Conservation (phyloP, 2,329 filamentous ascomycete genomes). For the Bipolaris bicolor region DNA sequence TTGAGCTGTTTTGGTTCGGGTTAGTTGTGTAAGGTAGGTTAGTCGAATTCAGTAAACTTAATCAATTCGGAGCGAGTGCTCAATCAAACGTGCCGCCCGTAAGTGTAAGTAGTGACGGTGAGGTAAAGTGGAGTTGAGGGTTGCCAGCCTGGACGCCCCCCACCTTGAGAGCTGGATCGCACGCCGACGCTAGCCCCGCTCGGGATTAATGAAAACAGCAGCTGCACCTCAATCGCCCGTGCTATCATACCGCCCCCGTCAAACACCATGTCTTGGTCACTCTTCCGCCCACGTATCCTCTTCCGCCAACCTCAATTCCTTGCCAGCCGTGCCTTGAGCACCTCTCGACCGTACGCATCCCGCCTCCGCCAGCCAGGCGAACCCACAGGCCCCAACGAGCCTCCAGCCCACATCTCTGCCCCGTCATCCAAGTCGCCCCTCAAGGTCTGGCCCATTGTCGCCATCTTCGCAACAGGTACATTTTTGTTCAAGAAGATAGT, state of each 20-base stretch:
- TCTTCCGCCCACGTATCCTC: constrained; percentile 23
- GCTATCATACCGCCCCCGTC: constrained; percentile 30
- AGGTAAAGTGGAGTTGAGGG: constrained; percentile 1
- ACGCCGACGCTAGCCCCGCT: constrained; percentile 3
- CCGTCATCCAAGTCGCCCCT: constrained; percentile 49
- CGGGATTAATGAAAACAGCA: constrained; percentile 19
- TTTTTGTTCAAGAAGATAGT: constrained; percentile 56
- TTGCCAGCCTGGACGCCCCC: constrained; percentile 4
- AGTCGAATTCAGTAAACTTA: neutral
- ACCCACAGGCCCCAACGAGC: constrained; percentile 49
- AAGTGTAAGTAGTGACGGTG: neutral
- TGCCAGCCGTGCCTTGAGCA: constrained; percentile 32
- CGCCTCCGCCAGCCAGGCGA: constrained; percentile 45
- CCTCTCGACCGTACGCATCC: constrained; percentile 30
- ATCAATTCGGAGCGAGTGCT: neutral
- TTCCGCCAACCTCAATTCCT: constrained; percentile 11
- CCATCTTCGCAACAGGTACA: constrained; percentile 55
- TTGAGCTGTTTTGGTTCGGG: neutral
- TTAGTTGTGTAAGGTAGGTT: neutral
- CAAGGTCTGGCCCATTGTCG: constrained; percentile 54
- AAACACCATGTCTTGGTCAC: constrained; percentile 40
- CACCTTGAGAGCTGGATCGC: neutral
- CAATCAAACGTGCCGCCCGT: neutral
- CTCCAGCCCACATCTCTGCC: constrained; percentile 39
- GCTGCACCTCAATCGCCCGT: constrained; percentile 27